A percentile compares a stretch with the other conserved stretches of the same genome.
Conservation (phyloP, 176 grass and related monocot species). For the Pontederia crassipes region DNA sequence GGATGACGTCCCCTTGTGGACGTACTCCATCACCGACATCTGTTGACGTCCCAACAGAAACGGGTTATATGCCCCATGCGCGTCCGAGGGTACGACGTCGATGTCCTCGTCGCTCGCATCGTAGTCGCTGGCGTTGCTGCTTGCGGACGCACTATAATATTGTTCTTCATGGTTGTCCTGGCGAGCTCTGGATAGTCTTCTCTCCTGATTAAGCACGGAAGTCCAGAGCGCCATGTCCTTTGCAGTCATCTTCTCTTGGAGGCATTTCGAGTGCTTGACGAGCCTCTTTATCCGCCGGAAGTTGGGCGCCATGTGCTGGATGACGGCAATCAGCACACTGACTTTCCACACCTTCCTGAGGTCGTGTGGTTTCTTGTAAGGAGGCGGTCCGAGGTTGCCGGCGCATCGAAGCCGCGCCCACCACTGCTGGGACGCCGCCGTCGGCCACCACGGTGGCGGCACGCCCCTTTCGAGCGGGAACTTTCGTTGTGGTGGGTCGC, state of each 20-base stretch:
- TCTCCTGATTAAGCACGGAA: conserved; percentile 67
- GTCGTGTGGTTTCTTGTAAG: conserved; percentile 97
- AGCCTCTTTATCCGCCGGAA: conserved; percentile 77
- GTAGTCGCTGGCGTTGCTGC: no score
- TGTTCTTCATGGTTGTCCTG: no score
- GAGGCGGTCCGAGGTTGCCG: conserved; percentile 60
- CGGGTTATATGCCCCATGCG: no score
- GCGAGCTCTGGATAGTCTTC: no score
- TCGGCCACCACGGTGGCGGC: conserved; percentile 69
- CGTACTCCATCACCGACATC: no score
- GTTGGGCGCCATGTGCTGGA: conserved; percentile 88
- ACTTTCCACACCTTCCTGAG: conserved; percentile 98
- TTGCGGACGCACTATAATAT: no score
- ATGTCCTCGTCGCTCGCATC: no score
- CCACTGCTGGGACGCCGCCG: neutral
- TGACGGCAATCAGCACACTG: conserved; percentile 80
- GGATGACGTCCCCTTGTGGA: no score
- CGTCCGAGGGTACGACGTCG: no score
- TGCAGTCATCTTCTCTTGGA: conserved; percentile 96
- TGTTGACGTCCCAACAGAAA: no score
- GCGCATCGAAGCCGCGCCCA: conserved; percentile 35
- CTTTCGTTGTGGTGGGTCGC: no score
- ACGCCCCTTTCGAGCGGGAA: conserved; percentile 81
- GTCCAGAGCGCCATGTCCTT: conserved; percentile 77
- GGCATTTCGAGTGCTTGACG: conserved; percentile 66